Percentiles rank a stretch among this genome's conserved stretches.
Conservation (phyloP, 345 rosid species). For the Boechera divaricarpa region DNA sequence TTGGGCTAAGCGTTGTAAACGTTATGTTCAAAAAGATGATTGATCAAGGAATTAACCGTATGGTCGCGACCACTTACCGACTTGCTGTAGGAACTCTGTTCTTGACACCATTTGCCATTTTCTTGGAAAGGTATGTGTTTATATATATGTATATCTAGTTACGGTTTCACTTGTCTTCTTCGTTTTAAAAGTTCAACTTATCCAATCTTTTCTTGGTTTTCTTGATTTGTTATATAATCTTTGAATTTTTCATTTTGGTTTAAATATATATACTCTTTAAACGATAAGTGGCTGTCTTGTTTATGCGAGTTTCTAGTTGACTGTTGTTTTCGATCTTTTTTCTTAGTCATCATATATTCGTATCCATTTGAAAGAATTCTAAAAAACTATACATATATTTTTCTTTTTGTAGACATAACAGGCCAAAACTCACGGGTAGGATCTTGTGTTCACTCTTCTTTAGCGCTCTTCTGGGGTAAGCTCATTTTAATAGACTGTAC, state of each 20-base stretch:
- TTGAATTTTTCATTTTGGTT: not conserved
- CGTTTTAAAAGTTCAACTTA: not conserved
- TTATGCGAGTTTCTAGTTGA: slow-evolving; percentile 14
- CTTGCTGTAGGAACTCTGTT: slow-evolving; percentile 59
- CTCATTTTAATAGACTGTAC: not conserved
- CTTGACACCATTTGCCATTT: slow-evolving; percentile 68
- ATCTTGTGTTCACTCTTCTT: slow-evolving; percentile 52
- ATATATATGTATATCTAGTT: not conserved
- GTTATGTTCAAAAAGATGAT: slow-evolving; percentile 66
- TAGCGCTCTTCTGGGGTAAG: slow-evolving; percentile 60
- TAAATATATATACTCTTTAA: not conserved
- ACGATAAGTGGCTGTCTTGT: slow-evolving; percentile 11
- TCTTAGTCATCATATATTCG: slow-evolving; percentile 16
- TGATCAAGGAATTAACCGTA: slow-evolving; percentile 63
- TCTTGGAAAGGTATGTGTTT: slow-evolving; percentile 67
- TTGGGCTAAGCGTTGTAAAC: slow-evolving; percentile 63
- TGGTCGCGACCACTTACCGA: slow-evolving; percentile 75
- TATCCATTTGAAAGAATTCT: slow-evolving; percentile 1
- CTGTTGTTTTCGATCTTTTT: slow-evolving; percentile 20
- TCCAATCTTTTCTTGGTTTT: slow-evolving; percentile 2
- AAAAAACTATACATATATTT: not conserved
- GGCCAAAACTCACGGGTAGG: slow-evolving; percentile 51
- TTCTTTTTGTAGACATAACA: slow-evolving; percentile 48
- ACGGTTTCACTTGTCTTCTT: slow-evolving; percentile 12
- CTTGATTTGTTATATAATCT: not conserved